phyloP scores from a whole-genome alignment of 1,284 basidiomycete species.

The Erythrobasidium hasegawianum region DNA sequence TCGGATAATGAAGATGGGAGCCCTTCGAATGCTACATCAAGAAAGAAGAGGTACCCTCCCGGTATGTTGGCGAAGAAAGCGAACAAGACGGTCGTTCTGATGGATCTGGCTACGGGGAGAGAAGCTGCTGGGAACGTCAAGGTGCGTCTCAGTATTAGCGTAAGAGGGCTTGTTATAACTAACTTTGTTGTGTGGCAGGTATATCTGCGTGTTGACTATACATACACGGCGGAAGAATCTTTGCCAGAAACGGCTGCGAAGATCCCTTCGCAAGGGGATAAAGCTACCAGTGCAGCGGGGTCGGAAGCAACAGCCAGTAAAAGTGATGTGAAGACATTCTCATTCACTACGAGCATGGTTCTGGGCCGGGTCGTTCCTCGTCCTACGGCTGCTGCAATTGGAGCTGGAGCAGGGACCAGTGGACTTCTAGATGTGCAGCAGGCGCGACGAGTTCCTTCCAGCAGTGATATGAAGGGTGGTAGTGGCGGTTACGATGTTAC shows the following conservation, averaged over 20 bases:
- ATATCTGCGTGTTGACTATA: slow-evolving; percentile 74
- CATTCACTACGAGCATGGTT: slow-evolving; percentile 75
- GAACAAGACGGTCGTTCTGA: slow-evolving; percentile 77
- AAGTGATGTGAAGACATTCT: slow-evolving; percentile 73
- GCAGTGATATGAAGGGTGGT: slow-evolving; percentile 3
- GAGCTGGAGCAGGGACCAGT: neutral
- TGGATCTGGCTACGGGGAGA: slow-evolving; percentile 72
- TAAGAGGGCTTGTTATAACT: neutral
- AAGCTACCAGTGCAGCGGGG: slow-evolving; percentile 52
- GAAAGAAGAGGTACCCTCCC: slow-evolving; percentile 58
- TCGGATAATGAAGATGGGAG: slow-evolving; percentile 62
- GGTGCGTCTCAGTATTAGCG: slow-evolving; percentile 53
- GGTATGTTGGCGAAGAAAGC: slow-evolving; percentile 78
- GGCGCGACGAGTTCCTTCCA: slow-evolving; percentile 12
- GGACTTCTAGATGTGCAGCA: neutral
- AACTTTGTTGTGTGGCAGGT: neutral
- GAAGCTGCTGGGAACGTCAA: slow-evolving; percentile 68
- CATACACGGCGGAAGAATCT: slow-evolving; percentile 78
- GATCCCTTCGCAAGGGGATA: slow-evolving; percentile 58
- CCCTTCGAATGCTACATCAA: slow-evolving; percentile 44
- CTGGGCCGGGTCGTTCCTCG: slow-evolving; percentile 59
- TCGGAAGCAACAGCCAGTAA: slow-evolving; percentile 9
- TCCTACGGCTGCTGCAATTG: neutral
- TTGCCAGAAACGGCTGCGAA: slow-evolving; percentile 49
- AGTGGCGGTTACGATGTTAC: neutral